Conservation (phyloP, 176 grass and related monocot species). For the Poa pratensis region DNA sequence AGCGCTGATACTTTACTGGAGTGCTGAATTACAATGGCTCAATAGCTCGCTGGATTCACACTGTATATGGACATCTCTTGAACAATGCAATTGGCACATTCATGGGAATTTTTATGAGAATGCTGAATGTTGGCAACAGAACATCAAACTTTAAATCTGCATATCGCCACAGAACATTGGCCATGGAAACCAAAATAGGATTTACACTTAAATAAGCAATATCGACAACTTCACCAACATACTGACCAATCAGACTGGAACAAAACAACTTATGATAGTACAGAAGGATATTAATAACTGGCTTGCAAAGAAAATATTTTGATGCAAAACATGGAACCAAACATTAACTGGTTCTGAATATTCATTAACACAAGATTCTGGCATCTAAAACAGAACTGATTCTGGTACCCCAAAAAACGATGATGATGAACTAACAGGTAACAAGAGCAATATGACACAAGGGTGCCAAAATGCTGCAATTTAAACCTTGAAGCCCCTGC, state of each 20-base stretch:
- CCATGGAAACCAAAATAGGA: no score
- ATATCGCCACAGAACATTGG: neutral
- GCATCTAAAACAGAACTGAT: slow-evolving; percentile 26
- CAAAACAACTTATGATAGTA: neutral
- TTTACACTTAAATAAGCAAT: no score
- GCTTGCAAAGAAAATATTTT: neutral
- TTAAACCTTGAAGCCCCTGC: slow-evolving; percentile 78
- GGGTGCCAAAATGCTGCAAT: neutral
- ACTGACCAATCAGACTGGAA: neutral
- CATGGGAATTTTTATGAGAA: no score
- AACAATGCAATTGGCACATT: no score
- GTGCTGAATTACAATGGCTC: no score
- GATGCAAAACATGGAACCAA: neutral
- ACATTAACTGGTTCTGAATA: slow-evolving; percentile 11
- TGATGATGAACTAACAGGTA: neutral
- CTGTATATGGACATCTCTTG: no score
- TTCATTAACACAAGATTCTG: neutral
- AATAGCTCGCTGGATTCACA: no score
- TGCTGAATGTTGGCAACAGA: neutral
- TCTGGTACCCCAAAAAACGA: neutral
- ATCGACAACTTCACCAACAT: no score
- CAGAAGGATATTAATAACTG: neutral
- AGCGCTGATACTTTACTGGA: no score
- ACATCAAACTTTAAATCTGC: neutral
- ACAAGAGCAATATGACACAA: neutral